Percentiles rank a stretch among this genome's conserved stretches.
These are phyloP conservation scores for Fusarium sp. DNA, from an alignment of 2,329 filamentous ascomycete genomes.

Conservation along the genomic window DNA sequence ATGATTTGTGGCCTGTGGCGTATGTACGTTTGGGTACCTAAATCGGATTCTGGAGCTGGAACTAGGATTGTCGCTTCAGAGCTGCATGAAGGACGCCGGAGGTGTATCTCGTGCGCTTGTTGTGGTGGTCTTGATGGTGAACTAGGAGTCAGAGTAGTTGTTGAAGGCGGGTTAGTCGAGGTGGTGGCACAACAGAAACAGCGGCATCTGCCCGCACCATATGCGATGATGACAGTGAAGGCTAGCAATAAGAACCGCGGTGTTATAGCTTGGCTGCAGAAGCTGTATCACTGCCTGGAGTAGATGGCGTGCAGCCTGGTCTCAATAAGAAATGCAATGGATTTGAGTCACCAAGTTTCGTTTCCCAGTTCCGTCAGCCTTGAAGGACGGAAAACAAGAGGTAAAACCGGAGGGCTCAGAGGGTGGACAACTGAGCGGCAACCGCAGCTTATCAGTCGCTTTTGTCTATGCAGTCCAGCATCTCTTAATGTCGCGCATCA, in stretches of 20 bases:
- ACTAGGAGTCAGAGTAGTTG: conserved; percentile 26
- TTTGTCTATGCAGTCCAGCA: conserved; percentile 43
- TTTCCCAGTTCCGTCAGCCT: conserved; percentile 36
- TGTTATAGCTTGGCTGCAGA: conserved; percentile 26
- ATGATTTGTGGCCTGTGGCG: conserved; percentile 33
- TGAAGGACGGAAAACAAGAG: conserved; percentile 38
- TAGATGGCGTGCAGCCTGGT: conserved; percentile 28
- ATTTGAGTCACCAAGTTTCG: conserved; percentile 30
- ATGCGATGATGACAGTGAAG: conserved; percentile 20
- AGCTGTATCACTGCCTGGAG: conserved; percentile 28
- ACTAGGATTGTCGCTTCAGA: conserved; percentile 36
- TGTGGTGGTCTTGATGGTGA: conserved; percentile 38
- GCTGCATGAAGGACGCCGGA: conserved; percentile 44
- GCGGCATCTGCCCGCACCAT: conserved; percentile 28
- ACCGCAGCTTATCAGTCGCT: conserved; percentile 49
- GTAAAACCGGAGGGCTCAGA: conserved; percentile 43
- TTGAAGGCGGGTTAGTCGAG: conserved; percentile 37
- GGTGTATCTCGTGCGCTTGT: conserved; percentile 41
- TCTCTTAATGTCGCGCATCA: conserved; percentile 46
- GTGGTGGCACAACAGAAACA: conserved; percentile 43
- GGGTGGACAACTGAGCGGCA: conserved; percentile 47
- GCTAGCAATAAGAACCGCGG: conserved; percentile 26
- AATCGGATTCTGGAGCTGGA: conserved; percentile 38
- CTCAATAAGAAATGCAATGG: conserved; percentile 22
- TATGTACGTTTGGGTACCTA: conserved; percentile 38